Conservation (phyloP, 805 yeast species). For the Candida verbasci region DNA sequence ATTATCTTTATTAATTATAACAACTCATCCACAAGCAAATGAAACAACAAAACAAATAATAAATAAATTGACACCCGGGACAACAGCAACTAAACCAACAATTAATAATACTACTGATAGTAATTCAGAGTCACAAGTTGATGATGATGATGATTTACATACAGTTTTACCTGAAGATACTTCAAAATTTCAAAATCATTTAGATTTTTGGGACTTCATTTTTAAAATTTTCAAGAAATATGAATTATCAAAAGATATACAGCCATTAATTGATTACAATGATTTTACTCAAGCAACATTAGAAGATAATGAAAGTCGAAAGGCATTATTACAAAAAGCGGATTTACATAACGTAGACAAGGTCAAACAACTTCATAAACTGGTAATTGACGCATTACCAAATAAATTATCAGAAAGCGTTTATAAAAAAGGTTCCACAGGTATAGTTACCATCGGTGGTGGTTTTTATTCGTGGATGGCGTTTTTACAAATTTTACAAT, state of each 20-base stretch:
- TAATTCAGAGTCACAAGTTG: background rate
- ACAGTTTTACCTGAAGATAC: too few relatives aligned
- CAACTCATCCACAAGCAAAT: constrained; percentile 5
- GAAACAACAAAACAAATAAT: constrained; percentile 3
- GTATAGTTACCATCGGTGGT: constrained; percentile 51
- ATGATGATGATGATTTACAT: background rate
- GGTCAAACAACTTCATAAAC: constrained; percentile 4
- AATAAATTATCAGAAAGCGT: constrained; percentile 30
- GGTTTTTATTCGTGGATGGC: constrained; percentile 48
- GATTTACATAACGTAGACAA: background rate
- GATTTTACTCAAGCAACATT: background rate
- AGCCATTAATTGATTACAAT: constrained; percentile 3
- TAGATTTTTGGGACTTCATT: constrained; percentile 17
- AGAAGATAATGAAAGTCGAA: background rate
- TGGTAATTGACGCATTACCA: constrained; percentile 6
- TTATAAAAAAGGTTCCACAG: constrained; percentile 24
- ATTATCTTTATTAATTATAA: constrained; percentile 1
- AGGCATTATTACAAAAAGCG: background rate
- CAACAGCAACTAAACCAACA: background rate
- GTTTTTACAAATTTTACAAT: constrained; percentile 43
- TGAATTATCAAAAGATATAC: constrained; percentile 3
- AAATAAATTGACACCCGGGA: background rate
- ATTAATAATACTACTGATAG: background rate
- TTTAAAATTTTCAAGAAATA: constrained; percentile 11
- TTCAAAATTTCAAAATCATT: background rate